Evolutionary conservation across 2,329 filamentous ascomycete species (phyloP).

Genomic region (Fusarium pseudonygamai): DNA sequence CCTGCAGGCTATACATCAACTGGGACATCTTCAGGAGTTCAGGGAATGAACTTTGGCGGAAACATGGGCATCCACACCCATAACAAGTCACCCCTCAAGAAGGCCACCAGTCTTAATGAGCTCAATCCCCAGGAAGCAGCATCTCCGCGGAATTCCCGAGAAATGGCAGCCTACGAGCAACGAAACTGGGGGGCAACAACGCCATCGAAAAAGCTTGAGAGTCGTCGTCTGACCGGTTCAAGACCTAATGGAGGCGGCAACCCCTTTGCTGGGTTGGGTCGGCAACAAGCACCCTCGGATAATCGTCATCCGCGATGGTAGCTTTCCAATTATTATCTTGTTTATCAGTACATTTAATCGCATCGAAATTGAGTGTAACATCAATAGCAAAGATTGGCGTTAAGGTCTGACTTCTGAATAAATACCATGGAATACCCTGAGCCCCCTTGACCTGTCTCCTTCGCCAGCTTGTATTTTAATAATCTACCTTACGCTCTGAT

Average conservation of each 20-base stretch:
- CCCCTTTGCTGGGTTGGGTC: slow-evolving; percentile 52
- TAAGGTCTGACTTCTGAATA: slow-evolving; percentile 25
- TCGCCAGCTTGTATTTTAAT: not conserved
- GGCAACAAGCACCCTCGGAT: slow-evolving; percentile 51
- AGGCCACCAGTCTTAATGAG: slow-evolving; percentile 72
- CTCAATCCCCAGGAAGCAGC: slow-evolving; percentile 54
- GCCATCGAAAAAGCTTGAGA: slow-evolving; percentile 51
- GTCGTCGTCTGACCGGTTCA: slow-evolving; percentile 40
- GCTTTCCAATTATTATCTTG: not conserved
- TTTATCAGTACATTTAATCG: slow-evolving; percentile 1
- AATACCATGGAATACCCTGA: not conserved
- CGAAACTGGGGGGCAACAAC: slow-evolving; percentile 52
- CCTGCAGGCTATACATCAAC: slow-evolving; percentile 46
- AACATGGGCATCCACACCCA: slow-evolving; percentile 84
- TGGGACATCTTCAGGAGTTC: slow-evolving; percentile 40
- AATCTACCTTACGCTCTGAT: not conserved
- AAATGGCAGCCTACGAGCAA: slow-evolving; percentile 69
- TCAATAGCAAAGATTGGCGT: slow-evolving; percentile 23
- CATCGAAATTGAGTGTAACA: not conserved
- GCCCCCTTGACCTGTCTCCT: not conserved
- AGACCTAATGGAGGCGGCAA: slow-evolving; percentile 44
- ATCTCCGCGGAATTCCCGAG: slow-evolving; percentile 67
- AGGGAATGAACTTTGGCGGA: slow-evolving; percentile 65
- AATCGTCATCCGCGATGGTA: slow-evolving; percentile 52
- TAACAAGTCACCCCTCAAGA: slow-evolving; percentile 83